phyloP scores from a whole-genome alignment of 805 yeast genomes.

The Metschnikowia peoriensis region DNA sequence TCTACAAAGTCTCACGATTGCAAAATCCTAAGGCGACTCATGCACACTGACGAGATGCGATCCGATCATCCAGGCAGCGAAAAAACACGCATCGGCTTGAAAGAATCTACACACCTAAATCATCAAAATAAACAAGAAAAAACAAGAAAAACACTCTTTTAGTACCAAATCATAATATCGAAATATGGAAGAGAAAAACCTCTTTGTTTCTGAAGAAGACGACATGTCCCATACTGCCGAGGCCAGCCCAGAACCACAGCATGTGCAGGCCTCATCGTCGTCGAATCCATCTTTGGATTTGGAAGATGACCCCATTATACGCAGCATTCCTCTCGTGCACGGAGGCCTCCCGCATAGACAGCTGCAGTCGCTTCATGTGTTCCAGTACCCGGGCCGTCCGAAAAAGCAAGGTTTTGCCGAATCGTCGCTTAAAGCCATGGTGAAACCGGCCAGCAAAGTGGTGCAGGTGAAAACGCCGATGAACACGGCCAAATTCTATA shows the following conservation, averaged over 20 bases:
- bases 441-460: slow-evolving; percentile 61
- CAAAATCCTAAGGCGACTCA: background rate
- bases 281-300: background rate
- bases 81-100: background rate
- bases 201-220: slow-evolving; percentile 20
- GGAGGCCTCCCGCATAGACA: slow-evolving; percentile 23
- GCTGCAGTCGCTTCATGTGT: slow-evolving; percentile 32
- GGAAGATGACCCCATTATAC: slow-evolving; percentile 39
- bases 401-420: slow-evolving; percentile 38
- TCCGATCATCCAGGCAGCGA: background rate
- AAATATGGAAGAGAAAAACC: slow-evolving; percentile 12
- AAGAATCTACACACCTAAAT: too few species aligned
- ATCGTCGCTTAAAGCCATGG: slow-evolving; percentile 40
- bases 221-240: slow-evolving; percentile 6
- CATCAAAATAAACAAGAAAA: background rate
- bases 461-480: slow-evolving; percentile 78
- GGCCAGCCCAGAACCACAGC: background rate
- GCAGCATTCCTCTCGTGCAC: slow-evolving; percentile 36
- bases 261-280: background rate
- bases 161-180: background rate
- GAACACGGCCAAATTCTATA: slow-evolving; percentile 66
- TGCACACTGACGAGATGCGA: slow-evolving; percentile 5
- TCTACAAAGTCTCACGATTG: background rate
- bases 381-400: slow-evolving; percentile 50
- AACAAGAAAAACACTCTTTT: background rate